Evolutionary conservation across 2,329 filamentous ascomycete genomes (phyloP), one percentile per base, ranked within the genome.

Genomic region (Scytalidium lignicola): DNA sequence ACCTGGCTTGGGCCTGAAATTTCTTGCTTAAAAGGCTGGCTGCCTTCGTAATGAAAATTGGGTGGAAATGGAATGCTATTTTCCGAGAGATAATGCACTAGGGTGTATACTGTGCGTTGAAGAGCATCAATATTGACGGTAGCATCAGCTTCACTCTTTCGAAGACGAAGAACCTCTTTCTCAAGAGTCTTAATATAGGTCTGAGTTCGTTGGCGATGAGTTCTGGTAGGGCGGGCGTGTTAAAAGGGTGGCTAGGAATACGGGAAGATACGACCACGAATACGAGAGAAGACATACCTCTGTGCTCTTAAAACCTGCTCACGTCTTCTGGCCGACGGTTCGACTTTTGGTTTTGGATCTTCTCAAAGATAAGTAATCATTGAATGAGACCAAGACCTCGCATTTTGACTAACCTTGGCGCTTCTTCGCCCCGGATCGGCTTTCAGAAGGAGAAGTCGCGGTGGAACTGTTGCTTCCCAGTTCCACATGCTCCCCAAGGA

Each of bases 301-400:
- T 43, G 41, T 9, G 41, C 41, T 43, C 22, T 21, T 26, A 43
- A 20, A 13, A 43, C 41, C n/a, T 43, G 41, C 41, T 43, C 41
- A 4, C 41, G 19, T 5, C 41, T 10, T n/a, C 41, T 43, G 3
- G 41, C 19, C 17, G 41, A 15, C 18, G 13, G 32, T n/a, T 37
- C 32, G 5, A 13, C 32, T n/a, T 37, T 37, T 4, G 10, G 6
- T 17, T 37, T 37, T 17, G 7, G 32, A 7, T 8, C 15, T 37
- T 37, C n/a, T 13, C n/a, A n/a, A n/a, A n/a, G n/a, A n/a, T n/a
- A n/a, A n/a, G n/a, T n/a, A n/a, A n/a, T n/a, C n/a, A n/a, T n/a
- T n/a, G n/a, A n/a, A n/a, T n/a, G n/a, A n/a, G n/a, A n/a, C 13
- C 26, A 13, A 7, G 26, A 28, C 26, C 13, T 28, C 26, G 26